Percentiles rank a stretch among this genome's conserved stretches.
phyloP scores from a whole-genome alignment of 805 yeast genomes.

The Candida hispaniensis region DNA sequence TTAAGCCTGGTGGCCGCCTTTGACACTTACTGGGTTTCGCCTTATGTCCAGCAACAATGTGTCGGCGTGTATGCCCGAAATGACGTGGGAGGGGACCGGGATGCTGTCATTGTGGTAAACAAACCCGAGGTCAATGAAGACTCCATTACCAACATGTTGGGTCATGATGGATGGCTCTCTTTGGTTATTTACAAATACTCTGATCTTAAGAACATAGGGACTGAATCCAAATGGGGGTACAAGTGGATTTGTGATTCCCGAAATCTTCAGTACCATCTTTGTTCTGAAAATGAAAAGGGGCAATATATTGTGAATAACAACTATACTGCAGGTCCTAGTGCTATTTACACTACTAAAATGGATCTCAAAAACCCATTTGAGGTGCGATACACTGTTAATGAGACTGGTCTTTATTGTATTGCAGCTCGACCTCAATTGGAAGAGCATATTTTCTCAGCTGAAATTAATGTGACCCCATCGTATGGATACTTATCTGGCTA shows the following conservation, averaged over 20 bases:
- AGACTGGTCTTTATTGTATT: constrained; percentile 8
- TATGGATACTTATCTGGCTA: constrained; percentile 5
- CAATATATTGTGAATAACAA: constrained; percentile 11
- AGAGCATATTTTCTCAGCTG: constrained; percentile 2
- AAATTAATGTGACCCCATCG: not conserved
- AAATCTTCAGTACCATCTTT: constrained; percentile 14
- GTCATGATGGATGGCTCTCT: constrained; percentile 15
- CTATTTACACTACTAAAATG: constrained; percentile 11
- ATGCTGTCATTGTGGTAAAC: not conserved
- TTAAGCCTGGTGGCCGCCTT: not conserved
- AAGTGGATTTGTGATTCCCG: constrained; percentile 8
- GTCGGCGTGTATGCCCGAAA: constrained; percentile 1
- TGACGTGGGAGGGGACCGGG: not conserved
- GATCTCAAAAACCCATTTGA: constrained; percentile 1
- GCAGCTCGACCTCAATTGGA: constrained; percentile 10
- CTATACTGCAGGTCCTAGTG: constrained; percentile 1
- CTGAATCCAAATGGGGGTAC: constrained; percentile 12
- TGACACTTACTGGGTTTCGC: constrained; percentile 5
- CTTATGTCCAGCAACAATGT: constrained; percentile 3
- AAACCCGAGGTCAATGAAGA: constrained; percentile 2
- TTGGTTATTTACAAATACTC: constrained; percentile 9
- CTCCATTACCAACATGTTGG: constrained; percentile 8
- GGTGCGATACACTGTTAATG: not conserved
- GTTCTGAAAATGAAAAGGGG: constrained; percentile 5
- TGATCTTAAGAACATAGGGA: constrained; percentile 3